A percentile compares a stretch with the other conserved stretches of the same genome.
Conservation (phyloP, 805 yeast species). For the Hanseniaspora jakobsenii region DNA sequence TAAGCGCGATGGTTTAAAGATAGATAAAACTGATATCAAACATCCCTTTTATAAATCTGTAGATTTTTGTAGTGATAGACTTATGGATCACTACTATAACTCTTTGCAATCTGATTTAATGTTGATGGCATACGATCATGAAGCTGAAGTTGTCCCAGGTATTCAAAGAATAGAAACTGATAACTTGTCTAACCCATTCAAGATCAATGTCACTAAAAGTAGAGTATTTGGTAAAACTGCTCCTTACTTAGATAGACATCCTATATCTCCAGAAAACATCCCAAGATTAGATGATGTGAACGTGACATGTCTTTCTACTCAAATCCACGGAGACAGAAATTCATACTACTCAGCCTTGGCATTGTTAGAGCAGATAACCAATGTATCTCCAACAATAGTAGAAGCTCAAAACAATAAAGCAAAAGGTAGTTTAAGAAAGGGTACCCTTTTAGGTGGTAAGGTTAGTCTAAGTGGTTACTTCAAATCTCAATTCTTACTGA, state of each 20-base stretch:
- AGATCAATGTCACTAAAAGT: conserved; percentile 64
- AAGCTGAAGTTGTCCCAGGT: conserved; percentile 43
- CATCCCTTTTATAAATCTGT: conserved; percentile 69
- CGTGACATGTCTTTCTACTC: conserved; percentile 65
- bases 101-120: conserved; percentile 67
- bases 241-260: conserved; percentile 61
- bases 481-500: conserved; percentile 72
- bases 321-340: conserved; percentile 58
- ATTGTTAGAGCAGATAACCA: conserved; percentile 89
- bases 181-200: conserved; percentile 82
- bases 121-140: conserved; percentile 65
- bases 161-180: conserved; percentile 58
- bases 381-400: conserved; percentile 62
- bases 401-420: conserved; percentile 71
- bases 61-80: conserved; percentile 66
- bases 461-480: conserved; percentile 64
- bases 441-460: conserved; percentile 85
- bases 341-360: conserved; percentile 63
- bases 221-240: conserved; percentile 66
- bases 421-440: conserved; percentile 75
- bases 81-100: conserved; percentile 61
- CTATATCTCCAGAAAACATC: conserved; percentile 54
- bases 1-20: conserved; percentile 53
- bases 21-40: conserved; percentile 60
- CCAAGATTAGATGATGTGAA: conserved; percentile 60